A percentile compares a stretch with the other conserved stretches of the same genome.
These are phyloP conservation scores for Lotmaria passim DNA, from an alignment of 208 protist genomes.

Conservation along the genomic window DNA sequence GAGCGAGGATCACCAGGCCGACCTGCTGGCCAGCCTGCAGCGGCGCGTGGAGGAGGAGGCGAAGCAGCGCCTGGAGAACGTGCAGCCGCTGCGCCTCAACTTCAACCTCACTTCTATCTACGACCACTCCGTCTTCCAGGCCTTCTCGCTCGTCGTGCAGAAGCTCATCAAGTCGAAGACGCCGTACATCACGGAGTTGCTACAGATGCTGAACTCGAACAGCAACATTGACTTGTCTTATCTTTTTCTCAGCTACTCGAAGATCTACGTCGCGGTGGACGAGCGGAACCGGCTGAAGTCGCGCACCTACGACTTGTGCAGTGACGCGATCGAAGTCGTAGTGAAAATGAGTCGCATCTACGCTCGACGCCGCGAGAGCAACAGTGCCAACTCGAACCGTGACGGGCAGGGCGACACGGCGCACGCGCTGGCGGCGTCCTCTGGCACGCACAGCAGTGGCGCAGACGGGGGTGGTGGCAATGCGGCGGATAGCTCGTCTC, in stretches of 20 bases:
- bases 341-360: constrained; percentile 82
- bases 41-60: constrained; percentile 81
- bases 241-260: constrained; percentile 85
- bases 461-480: background rate
- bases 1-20: constrained; percentile 85
- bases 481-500: constrained; percentile 14
- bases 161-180: constrained; percentile 80
- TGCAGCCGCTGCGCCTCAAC: constrained; percentile 66
- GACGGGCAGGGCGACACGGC: background rate
- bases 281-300: constrained; percentile 80
- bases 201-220: constrained; percentile 90
- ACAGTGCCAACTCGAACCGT: background rate
- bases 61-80: constrained; percentile 76
- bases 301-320: constrained; percentile 88
- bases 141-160: constrained; percentile 89
- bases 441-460: background rate
- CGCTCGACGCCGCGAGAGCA: constrained; percentile 4
- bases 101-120: constrained; percentile 93
- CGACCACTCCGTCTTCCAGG: constrained; percentile 92
- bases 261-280: constrained; percentile 87
- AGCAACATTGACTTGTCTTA: constrained; percentile 87
- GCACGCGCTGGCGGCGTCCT: background rate
- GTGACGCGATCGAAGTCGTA: constrained; percentile 87
- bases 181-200: constrained; percentile 81
- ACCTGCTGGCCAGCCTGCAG: constrained; percentile 81